These are phyloP conservation scores for Coelastrella sp. DNA, from an alignment of 139 green algal genomes.

Conservation along the genomic window DNA sequence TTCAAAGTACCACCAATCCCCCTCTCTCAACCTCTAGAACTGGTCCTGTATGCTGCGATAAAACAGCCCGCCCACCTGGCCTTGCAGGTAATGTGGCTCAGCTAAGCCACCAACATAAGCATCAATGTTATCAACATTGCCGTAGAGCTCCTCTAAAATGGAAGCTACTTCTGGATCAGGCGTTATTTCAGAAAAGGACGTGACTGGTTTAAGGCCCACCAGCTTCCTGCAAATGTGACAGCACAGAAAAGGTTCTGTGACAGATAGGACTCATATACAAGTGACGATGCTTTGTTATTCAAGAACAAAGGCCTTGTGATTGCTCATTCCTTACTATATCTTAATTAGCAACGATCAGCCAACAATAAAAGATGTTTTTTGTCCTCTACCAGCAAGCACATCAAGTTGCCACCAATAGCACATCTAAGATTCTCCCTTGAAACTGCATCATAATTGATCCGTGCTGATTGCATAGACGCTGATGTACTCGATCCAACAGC, in stretches of 20 bases:
- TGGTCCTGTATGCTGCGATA: constrained; percentile 16
- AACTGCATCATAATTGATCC: too few species aligned
- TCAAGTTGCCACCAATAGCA: too few species aligned
- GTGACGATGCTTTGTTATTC: neutral
- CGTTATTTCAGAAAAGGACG: neutral
- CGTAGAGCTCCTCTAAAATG: constrained; percentile 20
- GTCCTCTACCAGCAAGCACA: too few species aligned
- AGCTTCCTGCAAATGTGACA: neutral
- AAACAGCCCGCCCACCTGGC: constrained; percentile 20
- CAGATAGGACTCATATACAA: neutral
- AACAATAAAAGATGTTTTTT: too few species aligned
- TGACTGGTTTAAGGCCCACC: neutral
- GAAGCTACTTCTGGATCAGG: neutral
- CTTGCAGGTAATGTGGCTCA: constrained; percentile 19
- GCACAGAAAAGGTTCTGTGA: neutral
- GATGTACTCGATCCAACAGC: too few species aligned
- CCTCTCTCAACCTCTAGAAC: constrained; percentile 24
- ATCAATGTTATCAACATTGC: constrained; percentile 9
- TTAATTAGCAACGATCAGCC: too few species aligned
- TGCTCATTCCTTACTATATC: too few species aligned
- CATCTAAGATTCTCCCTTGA: too few species aligned
- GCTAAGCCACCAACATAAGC: constrained; percentile 25
- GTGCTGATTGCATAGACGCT: too few species aligned
- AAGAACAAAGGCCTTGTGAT: too few species aligned
- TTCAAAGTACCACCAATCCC: constrained; percentile 33